Percentiles rank a stretch among this genome's conserved stretches.
Evolutionary conservation across 2,329 filamentous ascomycete species (phyloP).

Genomic region (Ophiostoma piceae): DNA sequence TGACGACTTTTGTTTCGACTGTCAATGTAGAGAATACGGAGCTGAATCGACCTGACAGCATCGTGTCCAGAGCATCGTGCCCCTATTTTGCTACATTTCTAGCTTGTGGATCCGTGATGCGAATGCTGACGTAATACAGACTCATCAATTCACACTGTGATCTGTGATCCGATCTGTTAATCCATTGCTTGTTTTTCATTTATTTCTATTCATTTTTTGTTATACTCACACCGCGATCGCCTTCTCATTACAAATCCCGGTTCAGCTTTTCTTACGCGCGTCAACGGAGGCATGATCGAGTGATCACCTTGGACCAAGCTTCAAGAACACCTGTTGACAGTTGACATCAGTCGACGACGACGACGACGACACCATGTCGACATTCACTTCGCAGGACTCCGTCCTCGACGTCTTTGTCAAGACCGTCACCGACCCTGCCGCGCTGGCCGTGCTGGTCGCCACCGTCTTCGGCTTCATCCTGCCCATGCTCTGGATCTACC

Average conservation of each 20-base stretch:
- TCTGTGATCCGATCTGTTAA: not conserved
- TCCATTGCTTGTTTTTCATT: not conserved
- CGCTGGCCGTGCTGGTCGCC: slow-evolving; percentile 37
- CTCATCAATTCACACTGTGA: not conserved
- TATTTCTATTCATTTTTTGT: not conserved
- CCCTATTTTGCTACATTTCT: not conserved
- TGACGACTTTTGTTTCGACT: not conserved
- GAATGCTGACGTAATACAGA: not conserved
- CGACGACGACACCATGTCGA: not conserved
- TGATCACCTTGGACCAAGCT: not conserved
- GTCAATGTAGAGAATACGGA: not conserved
- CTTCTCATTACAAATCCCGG: not conserved
- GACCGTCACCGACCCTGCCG: slow-evolving; percentile 17
- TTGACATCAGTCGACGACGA: not conserved
- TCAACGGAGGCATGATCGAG: not conserved
- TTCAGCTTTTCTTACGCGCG: not conserved
- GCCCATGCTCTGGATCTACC: slow-evolving; percentile 51
- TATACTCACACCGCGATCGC: not conserved
- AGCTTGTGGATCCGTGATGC: not conserved
- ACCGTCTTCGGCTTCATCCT: slow-evolving; percentile 49
- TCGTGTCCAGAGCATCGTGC: not conserved
- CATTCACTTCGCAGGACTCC: not conserved
- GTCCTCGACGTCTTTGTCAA: not conserved
- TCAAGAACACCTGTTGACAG: too few relatives aligned
- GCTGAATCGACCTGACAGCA: not conserved